Conservation (phyloP, 2,329 filamentous ascomycete genomes). For the Anthostomella pinea region DNA sequence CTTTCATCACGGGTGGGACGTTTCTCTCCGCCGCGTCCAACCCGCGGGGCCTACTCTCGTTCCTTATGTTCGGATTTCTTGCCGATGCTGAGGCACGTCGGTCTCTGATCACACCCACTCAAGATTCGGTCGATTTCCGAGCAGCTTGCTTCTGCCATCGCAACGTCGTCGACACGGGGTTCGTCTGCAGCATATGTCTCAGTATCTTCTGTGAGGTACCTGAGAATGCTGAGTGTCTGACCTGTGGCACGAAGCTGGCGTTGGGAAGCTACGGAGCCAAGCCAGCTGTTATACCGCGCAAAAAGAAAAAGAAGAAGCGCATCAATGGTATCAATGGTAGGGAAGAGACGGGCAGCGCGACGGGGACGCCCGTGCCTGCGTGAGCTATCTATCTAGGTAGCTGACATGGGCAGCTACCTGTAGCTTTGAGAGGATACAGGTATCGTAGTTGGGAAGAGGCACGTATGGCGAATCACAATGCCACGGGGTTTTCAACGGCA, state of each 20-base stretch:
- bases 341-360: conserved; percentile 58
- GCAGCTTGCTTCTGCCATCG: conserved; percentile 98
- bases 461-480: too few relatives aligned
- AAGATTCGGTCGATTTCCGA: conserved; percentile 88
- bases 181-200: conserved; percentile 93
- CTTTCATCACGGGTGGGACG: conserved; percentile 58
- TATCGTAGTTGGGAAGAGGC: too few relatives aligned
- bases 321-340: conserved; percentile 47
- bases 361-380: conserved; percentile 55
- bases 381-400: too few relatives aligned
- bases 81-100: conserved; percentile 56
- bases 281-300: conserved; percentile 71
- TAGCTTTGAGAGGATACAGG: too few relatives aligned
- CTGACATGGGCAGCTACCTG: too few relatives aligned
- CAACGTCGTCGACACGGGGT: conserved; percentile 85
- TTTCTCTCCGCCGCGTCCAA: conserved; percentile 49
- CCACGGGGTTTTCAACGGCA: too few relatives aligned
- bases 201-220: conserved; percentile 81
- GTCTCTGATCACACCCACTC: conserved; percentile 73
- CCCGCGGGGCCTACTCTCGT: conserved; percentile 77
- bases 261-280: conserved; percentile 73
- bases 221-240: conserved; percentile 67
- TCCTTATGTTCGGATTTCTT: conserved; percentile 91
- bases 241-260: conserved; percentile 76
- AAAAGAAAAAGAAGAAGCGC: conserved; percentile 62